Percentiles rank a stretch among this genome's conserved stretches.
These are phyloP conservation scores for Pleurotus citrinopileatus DNA, from an alignment of 768 basidiomycete genomes.

Conservation along the genomic window DNA sequence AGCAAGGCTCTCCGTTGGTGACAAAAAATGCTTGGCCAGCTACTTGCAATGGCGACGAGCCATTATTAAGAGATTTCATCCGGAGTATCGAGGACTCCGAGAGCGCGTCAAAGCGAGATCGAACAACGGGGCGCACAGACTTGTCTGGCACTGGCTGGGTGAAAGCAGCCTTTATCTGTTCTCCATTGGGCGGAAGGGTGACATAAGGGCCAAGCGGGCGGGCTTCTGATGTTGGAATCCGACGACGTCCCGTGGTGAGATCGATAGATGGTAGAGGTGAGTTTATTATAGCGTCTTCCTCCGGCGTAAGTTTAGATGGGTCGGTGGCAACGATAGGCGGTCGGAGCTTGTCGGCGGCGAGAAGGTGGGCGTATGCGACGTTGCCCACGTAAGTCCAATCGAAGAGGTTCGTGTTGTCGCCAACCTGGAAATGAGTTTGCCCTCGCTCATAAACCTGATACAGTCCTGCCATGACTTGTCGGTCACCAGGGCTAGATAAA, in stretches of 20 bases:
- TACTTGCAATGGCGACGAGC: constrained; percentile 64
- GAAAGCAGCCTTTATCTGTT: constrained; percentile 57
- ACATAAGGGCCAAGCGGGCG: constrained; percentile 84
- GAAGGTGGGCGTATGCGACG: constrained; percentile 88
- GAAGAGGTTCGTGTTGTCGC: constrained; percentile 88
- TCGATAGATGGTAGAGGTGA: constrained; percentile 59
- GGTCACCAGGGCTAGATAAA: constrained; percentile 76
- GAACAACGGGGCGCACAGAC: constrained; percentile 52
- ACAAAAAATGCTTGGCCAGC: constrained; percentile 96
- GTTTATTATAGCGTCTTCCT: constrained; percentile 40
- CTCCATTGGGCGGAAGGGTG: constrained; percentile 54
- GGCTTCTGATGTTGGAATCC: constrained; percentile 75
- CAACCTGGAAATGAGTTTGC: constrained; percentile 92
- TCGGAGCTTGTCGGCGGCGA: constrained; percentile 87
- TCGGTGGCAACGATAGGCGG: constrained; percentile 40
- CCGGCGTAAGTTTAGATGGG: constrained; percentile 36
- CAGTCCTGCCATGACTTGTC: constrained; percentile 80
- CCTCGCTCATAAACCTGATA: constrained; percentile 74
- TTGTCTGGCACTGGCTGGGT: constrained; percentile 38
- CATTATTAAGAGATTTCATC: constrained; percentile 40
- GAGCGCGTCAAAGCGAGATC: constrained; percentile 83
- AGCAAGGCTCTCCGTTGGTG: constrained; percentile 93
- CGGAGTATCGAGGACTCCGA: constrained; percentile 54
- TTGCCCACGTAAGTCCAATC: constrained; percentile 98
- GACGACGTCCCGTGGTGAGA: constrained; percentile 59